Conservation (phyloP, 768 basidiomycete genomes). For the Megacollybia marginata region DNA sequence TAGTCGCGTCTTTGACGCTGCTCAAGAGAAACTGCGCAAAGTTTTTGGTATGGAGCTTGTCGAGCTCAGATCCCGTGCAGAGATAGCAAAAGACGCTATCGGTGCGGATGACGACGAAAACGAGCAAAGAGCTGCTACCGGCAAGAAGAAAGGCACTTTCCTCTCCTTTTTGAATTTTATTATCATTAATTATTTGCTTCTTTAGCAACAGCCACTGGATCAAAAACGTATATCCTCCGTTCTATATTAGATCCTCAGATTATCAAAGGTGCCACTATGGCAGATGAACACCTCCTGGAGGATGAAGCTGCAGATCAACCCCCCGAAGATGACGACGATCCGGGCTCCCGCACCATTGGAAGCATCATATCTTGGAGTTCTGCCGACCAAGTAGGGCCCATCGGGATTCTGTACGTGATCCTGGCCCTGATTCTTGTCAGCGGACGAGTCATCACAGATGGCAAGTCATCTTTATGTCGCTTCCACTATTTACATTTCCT, state of each 20-base stretch:
- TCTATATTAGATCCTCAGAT: slow-evolving; percentile 58
- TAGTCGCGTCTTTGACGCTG: slow-evolving; percentile 51
- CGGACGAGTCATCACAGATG: slow-evolving; percentile 65
- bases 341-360: slow-evolving; percentile 41
- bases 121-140: slow-evolving; percentile 40
- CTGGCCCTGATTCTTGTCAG: slow-evolving; percentile 80
- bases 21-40: slow-evolving; percentile 55
- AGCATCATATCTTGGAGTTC: slow-evolving; percentile 70
- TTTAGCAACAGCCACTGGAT: slow-evolving; percentile 47
- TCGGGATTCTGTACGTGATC: slow-evolving; percentile 77
- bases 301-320: slow-evolving; percentile 40
- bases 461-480: slow-evolving; percentile 34
- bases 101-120: slow-evolving; percentile 29
- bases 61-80: slow-evolving; percentile 61
- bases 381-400: slow-evolving; percentile 54
- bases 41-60: slow-evolving; percentile 83
- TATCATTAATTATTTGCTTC: background rate
- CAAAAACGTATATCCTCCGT: slow-evolving; percentile 80
- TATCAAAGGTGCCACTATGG: slow-evolving; percentile 51
- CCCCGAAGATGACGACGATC: slow-evolving; percentile 44
- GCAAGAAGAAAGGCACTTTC: slow-evolving; percentile 59
- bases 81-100: slow-evolving; percentile 36
- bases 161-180: background rate
- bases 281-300: slow-evolving; percentile 46
- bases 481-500: background rate